phyloP scores from a whole-genome alignment of 2,329 filamentous ascomycete genomes.

The Colletotrichum siamense region DNA sequence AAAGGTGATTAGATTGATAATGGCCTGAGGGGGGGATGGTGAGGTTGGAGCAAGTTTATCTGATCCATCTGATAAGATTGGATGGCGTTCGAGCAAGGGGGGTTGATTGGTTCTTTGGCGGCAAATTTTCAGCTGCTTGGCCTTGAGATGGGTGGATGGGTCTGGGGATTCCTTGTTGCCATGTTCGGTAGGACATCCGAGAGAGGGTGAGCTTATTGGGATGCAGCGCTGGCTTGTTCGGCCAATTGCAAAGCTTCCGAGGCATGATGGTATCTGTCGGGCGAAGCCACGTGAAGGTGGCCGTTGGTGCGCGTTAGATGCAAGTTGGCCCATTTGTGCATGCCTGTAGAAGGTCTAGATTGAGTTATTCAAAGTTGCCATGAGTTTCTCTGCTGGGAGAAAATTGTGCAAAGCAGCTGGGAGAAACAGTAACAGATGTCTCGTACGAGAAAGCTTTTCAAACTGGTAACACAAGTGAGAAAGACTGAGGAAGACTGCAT shows the following conservation, averaged over 20 bases:
- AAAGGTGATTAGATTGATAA: not conserved
- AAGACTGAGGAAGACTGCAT: not conserved
- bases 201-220: not conserved
- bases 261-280: not conserved
- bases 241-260: not conserved
- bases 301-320: not conserved
- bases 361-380: not conserved
- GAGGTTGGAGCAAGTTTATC: not conserved
- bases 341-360: not conserved
- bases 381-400: rapidly evolving
- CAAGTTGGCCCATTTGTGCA: not conserved
- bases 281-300: not conserved
- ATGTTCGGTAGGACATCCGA: not conserved
- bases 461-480: not conserved
- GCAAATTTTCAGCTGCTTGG: slow-evolving; percentile 2
- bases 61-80: slow-evolving; percentile 21
- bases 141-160: not conserved
- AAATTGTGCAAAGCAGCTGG: not conserved
- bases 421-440: not conserved
- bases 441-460: not conserved
- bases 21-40: not conserved
- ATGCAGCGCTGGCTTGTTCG: not conserved
- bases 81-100: not conserved
- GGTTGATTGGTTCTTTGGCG: not conserved
- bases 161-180: not conserved